phyloP scores from a whole-genome alignment of 164 flowering plant genomes.

The Magnolia officinalis region DNA sequence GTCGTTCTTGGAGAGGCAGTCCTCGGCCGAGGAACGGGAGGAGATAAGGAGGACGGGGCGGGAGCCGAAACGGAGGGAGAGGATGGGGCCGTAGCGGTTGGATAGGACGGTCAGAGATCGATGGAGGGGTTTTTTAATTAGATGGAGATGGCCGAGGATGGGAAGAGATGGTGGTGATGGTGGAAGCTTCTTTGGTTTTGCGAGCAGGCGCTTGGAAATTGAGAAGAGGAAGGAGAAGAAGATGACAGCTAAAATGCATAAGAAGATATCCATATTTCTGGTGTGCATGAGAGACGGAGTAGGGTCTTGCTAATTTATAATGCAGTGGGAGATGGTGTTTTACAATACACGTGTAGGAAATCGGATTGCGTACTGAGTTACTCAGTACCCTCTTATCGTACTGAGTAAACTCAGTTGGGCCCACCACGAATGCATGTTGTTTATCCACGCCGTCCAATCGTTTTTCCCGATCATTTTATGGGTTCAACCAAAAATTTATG shows the following conservation, averaged over 20 bases:
- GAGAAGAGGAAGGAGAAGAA: neutral
- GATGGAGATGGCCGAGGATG: constrained; percentile 36
- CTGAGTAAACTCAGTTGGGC: no score
- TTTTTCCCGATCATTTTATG: no score
- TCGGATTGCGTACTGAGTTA: no score
- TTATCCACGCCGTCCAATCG: no score
- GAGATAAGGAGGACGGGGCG: constrained; percentile 21
- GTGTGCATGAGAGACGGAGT: neutral
- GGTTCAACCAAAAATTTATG: no score
- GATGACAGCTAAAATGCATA: neutral
- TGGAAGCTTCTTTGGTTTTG: neutral
- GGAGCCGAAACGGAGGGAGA: constrained; percentile 24
- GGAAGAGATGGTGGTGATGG: constrained; percentile 19
- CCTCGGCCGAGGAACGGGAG: constrained; percentile 18
- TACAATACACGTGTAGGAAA: no score
- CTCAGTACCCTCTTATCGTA: no score
- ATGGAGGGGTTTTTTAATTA: constrained; percentile 25
- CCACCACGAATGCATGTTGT: no score
- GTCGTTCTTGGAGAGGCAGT: constrained; percentile 28
- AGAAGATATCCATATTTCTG: neutral
- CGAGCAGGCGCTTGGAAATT: neutral
- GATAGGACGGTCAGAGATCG: constrained; percentile 19
- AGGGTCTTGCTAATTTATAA: no score
- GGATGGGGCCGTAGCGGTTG: constrained; percentile 22
- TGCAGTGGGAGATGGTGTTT: no score